phyloP scores from a whole-genome alignment of 2,329 filamentous ascomycete species.

The Pseudogymnoascus sp. region DNA sequence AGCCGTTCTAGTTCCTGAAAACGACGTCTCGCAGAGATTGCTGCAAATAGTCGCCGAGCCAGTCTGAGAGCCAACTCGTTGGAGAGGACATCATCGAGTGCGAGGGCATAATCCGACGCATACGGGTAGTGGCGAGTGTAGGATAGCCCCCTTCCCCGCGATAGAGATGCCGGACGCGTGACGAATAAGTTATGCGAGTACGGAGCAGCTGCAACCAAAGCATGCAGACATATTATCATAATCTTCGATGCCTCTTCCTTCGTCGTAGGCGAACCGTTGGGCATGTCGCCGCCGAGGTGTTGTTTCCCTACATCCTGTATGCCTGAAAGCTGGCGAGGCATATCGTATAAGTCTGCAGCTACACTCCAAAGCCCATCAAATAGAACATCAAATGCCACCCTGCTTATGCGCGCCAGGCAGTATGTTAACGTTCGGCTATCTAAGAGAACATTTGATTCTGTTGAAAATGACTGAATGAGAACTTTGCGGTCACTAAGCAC shows the following conservation, averaged over 20 bases:
- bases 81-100: constrained; percentile 55
- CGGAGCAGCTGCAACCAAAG: constrained; percentile 50
- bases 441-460: constrained; percentile 39
- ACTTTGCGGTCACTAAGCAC: constrained; percentile 50
- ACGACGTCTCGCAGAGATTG: constrained; percentile 33
- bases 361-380: constrained; percentile 58
- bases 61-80: constrained; percentile 51
- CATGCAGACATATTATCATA: constrained; percentile 51
- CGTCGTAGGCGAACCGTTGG: constrained; percentile 14
- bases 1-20: constrained; percentile 24
- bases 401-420: constrained; percentile 51
- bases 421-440: constrained; percentile 57
- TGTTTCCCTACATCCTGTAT: constrained; percentile 8
- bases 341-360: constrained; percentile 48
- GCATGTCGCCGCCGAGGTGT: constrained; percentile 14
- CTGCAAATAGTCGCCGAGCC: constrained; percentile 49
- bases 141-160: constrained; percentile 12
- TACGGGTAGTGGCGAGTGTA: constrained; percentile 17
- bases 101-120: constrained; percentile 29
- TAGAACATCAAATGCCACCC: constrained; percentile 48
- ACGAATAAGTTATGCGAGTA: constrained; percentile 33
- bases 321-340: constrained; percentile 35
- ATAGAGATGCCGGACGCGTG: neutral
- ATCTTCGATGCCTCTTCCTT: constrained; percentile 23
- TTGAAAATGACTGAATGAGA: constrained; percentile 48